These are phyloP conservation scores for Sporothrix euskadiensis DNA, from an alignment of 2,329 filamentous ascomycete genomes.

Conservation along the genomic window DNA sequence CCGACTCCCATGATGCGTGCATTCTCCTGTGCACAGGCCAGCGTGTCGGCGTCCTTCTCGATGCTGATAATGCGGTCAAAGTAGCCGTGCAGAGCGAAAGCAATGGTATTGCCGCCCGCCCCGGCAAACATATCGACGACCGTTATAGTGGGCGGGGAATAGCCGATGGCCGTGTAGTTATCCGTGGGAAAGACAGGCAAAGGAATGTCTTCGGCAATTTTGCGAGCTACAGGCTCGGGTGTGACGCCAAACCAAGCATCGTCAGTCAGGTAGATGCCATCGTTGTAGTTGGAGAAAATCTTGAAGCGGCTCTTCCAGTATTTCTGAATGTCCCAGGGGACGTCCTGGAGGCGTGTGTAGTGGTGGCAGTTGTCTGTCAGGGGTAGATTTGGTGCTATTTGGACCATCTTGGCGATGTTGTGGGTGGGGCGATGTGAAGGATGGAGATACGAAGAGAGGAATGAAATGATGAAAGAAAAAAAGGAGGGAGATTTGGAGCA, in stretches of 20 bases:
- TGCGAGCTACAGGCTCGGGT: constrained; percentile 83
- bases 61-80: constrained; percentile 87
- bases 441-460: not conserved
- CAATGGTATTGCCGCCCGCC: constrained; percentile 89
- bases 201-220: constrained; percentile 73
- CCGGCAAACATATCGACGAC: constrained; percentile 90
- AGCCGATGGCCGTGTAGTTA: no score
- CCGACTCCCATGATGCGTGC: constrained; percentile 79
- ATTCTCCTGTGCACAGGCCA: constrained; percentile 92
- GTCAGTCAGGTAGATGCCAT: constrained; percentile 87
- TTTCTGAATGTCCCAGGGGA: constrained; percentile 85
- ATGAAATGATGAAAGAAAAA: not conserved
- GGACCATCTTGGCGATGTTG: constrained; percentile 38
- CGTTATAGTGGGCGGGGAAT: constrained; percentile 48
- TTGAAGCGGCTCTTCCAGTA: constrained; percentile 89
- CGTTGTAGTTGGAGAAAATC: constrained; percentile 84
- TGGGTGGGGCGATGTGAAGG: not conserved
- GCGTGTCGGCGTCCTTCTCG: constrained; percentile 75
- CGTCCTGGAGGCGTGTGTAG: constrained; percentile 68
- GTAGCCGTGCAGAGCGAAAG: constrained; percentile 77
- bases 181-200: constrained; percentile 42
- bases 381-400: constrained; percentile 49
- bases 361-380: constrained; percentile 70
- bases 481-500: not conserved
- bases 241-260: constrained; percentile 97